Percentiles rank a stretch among this genome's conserved stretches.
Evolutionary conservation across 768 basidiomycete species (phyloP).

Genomic region (Podaxis sp.): DNA sequence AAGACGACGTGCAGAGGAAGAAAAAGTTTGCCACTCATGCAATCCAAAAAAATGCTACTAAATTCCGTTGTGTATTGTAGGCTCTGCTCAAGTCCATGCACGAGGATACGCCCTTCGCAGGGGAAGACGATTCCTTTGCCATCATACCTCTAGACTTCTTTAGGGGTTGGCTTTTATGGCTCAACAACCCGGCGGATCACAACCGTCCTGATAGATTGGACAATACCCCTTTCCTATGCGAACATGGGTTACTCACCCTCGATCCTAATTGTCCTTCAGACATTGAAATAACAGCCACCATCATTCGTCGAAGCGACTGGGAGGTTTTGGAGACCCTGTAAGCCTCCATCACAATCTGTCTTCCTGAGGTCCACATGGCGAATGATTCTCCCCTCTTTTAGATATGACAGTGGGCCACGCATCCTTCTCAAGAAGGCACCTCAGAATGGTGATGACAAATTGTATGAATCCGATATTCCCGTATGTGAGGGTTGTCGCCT

Average conservation of each 20-base stretch:
- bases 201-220: constrained; percentile 62
- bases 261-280: constrained; percentile 66
- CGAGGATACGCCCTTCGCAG: constrained; percentile 47
- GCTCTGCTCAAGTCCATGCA: constrained; percentile 62
- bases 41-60: neutral
- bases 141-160: constrained; percentile 62
- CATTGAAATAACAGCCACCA: constrained; percentile 50
- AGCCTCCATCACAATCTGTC: constrained; percentile 21
- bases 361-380: constrained; percentile 13
- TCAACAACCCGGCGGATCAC: constrained; percentile 50
- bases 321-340: constrained; percentile 55
- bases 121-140: constrained; percentile 44
- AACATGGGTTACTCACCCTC: constrained; percentile 59
- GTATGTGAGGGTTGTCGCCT: constrained; percentile 63
- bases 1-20: constrained; percentile 70
- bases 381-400: constrained; percentile 24
- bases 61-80: constrained; percentile 30
- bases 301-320: constrained; percentile 69
- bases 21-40: constrained; percentile 52
- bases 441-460: constrained; percentile 25
- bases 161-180: constrained; percentile 70
- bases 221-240: constrained; percentile 63
- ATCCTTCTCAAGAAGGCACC: constrained; percentile 33
- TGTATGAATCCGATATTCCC: constrained; percentile 46
- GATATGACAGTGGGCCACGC: constrained; percentile 57